A percentile compares a stretch with the other conserved stretches of the same genome.
phyloP scores from a whole-genome alignment of 768 basidiomycete species.

The Podaxis rugospora region DNA sequence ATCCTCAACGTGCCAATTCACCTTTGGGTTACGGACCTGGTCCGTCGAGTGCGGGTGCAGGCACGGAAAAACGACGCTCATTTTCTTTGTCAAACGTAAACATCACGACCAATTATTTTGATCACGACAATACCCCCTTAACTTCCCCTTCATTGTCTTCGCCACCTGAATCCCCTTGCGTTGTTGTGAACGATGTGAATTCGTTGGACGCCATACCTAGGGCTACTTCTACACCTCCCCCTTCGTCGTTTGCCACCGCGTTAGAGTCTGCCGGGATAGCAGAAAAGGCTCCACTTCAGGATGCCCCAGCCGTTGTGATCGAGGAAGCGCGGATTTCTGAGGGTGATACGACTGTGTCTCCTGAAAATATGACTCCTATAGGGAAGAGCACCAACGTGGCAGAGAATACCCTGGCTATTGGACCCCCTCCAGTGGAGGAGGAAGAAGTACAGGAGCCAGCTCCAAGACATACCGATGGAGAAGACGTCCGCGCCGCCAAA shows the following conservation, averaged over 20 bases:
- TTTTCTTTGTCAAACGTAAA: constrained; percentile 27
- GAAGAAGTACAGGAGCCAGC: not conserved
- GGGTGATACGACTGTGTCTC: not conserved
- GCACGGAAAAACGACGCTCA: constrained; percentile 21
- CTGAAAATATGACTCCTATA: not conserved
- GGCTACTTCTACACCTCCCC: not conserved
- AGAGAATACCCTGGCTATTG: not conserved
- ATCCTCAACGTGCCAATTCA: constrained; percentile 14
- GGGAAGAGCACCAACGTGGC: not conserved
- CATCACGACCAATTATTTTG: constrained; percentile 18
- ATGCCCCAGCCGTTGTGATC: not conserved
- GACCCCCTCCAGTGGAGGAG: constrained; percentile 1
- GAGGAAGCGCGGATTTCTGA: not conserved
- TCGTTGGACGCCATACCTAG: not conserved
- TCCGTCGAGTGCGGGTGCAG: constrained; percentile 2
- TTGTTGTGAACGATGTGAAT: not conserved
- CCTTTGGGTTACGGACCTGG: constrained; percentile 11
- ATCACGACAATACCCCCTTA: constrained; percentile 21
- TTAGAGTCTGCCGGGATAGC: not conserved
- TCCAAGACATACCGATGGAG: not conserved
- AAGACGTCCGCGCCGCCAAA: not conserved
- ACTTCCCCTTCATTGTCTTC: constrained; percentile 26
- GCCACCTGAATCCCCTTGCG: constrained; percentile 23
- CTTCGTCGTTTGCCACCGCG: not conserved
- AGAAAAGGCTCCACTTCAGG: not conserved